Evolutionary conservation across 2,329 filamentous ascomycete species (phyloP).

Genomic region (Colletotrichum spaethianum): DNA sequence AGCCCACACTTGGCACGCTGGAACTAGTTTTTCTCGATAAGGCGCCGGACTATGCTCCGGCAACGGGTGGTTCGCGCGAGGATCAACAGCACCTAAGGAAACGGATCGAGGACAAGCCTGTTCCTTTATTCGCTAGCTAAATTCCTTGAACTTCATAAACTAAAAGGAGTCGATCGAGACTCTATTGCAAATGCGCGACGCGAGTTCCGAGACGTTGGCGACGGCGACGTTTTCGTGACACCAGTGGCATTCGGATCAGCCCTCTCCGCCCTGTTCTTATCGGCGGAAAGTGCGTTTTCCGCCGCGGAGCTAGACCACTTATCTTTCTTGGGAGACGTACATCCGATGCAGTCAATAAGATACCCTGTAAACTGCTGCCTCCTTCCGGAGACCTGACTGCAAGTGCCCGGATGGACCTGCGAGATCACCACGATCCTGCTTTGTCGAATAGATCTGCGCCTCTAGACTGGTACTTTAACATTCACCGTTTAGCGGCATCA

Average conservation of each 20-base stretch:
- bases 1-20: background rate
- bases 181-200: too few relatives aligned
- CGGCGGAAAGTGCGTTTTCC: background rate
- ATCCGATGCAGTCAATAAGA: background rate
- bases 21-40: background rate
- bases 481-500: background rate
- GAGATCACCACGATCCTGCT: background rate
- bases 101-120: background rate
- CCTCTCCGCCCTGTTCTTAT: background rate
- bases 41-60: background rate
- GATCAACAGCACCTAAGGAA: background rate
- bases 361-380: background rate
- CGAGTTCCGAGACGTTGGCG: background rate
- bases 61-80: too few relatives aligned
- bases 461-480: background rate
- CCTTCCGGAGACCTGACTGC: background rate
- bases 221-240: background rate
- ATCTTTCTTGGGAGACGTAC: too few relatives aligned
- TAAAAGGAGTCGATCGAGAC: background rate
- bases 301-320: background rate
- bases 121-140: too few relatives aligned
- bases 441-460: background rate
- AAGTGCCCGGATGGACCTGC: background rate
- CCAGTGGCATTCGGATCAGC: background rate
- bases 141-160: constrained; percentile 10